phyloP scores from a whole-genome alignment of 163 green algal genomes.

The Chloromonas sp. region DNA sequence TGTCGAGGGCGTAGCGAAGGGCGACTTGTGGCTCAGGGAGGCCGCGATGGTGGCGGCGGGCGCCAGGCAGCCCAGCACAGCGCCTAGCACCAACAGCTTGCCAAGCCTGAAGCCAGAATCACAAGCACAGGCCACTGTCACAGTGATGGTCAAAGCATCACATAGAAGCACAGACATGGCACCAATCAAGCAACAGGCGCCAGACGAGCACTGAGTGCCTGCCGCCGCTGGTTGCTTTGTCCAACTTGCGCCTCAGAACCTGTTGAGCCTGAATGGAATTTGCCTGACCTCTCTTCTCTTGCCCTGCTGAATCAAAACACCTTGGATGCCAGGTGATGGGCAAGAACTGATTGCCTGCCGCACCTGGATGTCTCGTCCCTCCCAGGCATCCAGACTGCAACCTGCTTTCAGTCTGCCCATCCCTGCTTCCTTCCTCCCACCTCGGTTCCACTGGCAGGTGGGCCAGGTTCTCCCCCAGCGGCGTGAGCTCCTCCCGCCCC shows the following conservation, averaged over 20 bases:
- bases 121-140: background rate
- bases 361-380: too few relatives aligned
- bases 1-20: constrained; percentile 52
- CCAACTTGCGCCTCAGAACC: too few relatives aligned
- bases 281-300: too few relatives aligned
- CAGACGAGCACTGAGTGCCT: too few relatives aligned
- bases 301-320: too few relatives aligned
- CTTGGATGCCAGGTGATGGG: too few relatives aligned
- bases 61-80: constrained; percentile 70
- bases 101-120: constrained; percentile 27
- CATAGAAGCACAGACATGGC: background rate
- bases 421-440: background rate
- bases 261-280: too few relatives aligned
- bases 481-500: constrained; percentile 63
- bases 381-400: too few relatives aligned
- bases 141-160: background rate
- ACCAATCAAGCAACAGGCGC: too few relatives aligned
- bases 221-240: too few relatives aligned
- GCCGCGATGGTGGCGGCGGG: constrained; percentile 80
- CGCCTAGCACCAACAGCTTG: constrained; percentile 79
- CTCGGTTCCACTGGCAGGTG: constrained; percentile 76
- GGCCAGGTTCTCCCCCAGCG: constrained; percentile 80
- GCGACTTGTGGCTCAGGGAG: constrained; percentile 75
- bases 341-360: too few relatives aligned
- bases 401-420: too few relatives aligned